phyloP scores from a whole-genome alignment of 2,329 filamentous ascomycete species.

The Colletotrichum tropicale region DNA sequence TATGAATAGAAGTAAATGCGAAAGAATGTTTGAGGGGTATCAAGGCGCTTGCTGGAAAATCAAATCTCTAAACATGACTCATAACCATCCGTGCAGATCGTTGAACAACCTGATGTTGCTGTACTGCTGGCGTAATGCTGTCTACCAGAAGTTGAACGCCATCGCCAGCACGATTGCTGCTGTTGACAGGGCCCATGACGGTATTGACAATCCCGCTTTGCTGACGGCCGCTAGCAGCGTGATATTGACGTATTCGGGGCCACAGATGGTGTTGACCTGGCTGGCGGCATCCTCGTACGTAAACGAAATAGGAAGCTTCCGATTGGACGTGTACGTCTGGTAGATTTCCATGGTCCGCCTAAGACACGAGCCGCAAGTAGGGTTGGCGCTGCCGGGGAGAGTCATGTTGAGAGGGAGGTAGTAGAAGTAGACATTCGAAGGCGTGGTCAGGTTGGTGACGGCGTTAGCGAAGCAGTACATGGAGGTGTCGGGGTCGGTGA shows the following conservation, averaged over 20 bases:
- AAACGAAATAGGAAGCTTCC: conserved; percentile 66
- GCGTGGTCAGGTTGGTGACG: conserved; percentile 74
- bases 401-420: conserved; percentile 79
- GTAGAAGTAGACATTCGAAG: conserved; percentile 81
- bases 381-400: conserved; percentile 70
- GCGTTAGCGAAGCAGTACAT: conserved; percentile 86
- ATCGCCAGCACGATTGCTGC: not conserved
- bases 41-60: conserved; percentile 21
- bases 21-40: conserved; percentile 15
- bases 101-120: not conserved
- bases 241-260: conserved; percentile 60
- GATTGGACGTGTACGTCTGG: conserved; percentile 69
- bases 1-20: not conserved
- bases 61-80: conserved; percentile 22
- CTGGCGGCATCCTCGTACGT: conserved; percentile 76
- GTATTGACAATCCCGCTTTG: conserved; percentile 19
- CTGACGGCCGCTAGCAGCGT: conserved; percentile 47
- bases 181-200: conserved; percentile 3
- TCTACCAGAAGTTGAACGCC: not conserved
- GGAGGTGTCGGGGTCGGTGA: conserved; percentile 67
- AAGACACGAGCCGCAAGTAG: conserved; percentile 78
- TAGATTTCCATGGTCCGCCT: conserved; percentile 84
- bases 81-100: not conserved
- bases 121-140: not conserved
- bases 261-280: conserved; percentile 72